Conservation (phyloP, 306 rosid genomes). For the Sesbania bispinosa region DNA sequence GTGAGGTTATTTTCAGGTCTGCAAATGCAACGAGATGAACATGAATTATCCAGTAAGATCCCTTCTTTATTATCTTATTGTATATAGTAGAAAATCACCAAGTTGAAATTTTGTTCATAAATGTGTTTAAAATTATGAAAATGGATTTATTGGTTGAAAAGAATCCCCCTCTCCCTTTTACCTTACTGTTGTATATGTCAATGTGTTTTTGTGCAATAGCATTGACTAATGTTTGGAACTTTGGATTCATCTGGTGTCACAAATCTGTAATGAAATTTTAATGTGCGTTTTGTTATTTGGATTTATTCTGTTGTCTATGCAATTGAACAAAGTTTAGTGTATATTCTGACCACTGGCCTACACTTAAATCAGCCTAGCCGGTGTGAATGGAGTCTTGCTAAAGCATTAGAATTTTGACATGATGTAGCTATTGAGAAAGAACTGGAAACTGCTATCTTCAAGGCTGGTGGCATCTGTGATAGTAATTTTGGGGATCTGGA, state of each 20-base stretch:
- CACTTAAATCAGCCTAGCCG: constrained; percentile 19
- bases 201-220: not conserved
- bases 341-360: not conserved
- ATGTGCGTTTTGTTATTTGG: not conserved
- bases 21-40: constrained; percentile 77
- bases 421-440: constrained; percentile 83
- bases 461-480: constrained; percentile 79
- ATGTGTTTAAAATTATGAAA: not conserved
- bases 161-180: not conserved
- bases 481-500: constrained; percentile 77
- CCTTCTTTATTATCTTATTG: not conserved
- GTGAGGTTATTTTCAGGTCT: constrained; percentile 37
- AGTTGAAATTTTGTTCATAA: not conserved
- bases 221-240: not conserved
- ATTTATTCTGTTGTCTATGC: not conserved
- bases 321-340: not conserved
- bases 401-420: constrained; percentile 46
- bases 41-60: constrained; percentile 53
- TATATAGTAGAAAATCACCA: not conserved
- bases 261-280: not conserved
- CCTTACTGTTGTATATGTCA: not conserved
- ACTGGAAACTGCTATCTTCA: constrained; percentile 75
- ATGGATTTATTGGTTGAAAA: not conserved
- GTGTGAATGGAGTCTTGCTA: constrained; percentile 38
- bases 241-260: not conserved